Conservation (phyloP, 495 filamentous ascomycete species). For the Gamarada debralockiae region DNA sequence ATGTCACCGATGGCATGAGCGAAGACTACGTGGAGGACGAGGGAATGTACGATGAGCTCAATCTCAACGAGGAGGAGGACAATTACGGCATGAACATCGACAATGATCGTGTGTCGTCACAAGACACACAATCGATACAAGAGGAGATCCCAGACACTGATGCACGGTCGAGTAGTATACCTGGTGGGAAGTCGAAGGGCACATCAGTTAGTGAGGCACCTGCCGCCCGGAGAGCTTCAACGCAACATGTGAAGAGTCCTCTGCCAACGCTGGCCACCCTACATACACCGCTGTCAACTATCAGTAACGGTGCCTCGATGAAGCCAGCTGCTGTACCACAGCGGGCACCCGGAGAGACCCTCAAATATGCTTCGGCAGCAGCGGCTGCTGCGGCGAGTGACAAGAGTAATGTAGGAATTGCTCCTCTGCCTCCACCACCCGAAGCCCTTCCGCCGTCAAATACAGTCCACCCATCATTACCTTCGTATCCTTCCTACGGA, state of each 20-base stretch:
- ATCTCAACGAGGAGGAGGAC: constrained; percentile 85
- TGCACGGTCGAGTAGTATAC: constrained; percentile 43
- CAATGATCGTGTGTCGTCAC: constrained; percentile 84
- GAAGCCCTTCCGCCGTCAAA: constrained; percentile 19
- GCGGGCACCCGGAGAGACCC: constrained; percentile 77
- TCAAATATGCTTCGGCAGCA: constrained; percentile 96
- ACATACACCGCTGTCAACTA: constrained; percentile 60
- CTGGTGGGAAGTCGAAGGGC: constrained; percentile 48
- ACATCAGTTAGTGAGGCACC: constrained; percentile 39
- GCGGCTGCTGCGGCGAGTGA: constrained; percentile 93
- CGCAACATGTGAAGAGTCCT: constrained; percentile 83
- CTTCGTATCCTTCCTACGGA: constrained; percentile 10
- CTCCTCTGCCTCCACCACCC: constrained; percentile 43
- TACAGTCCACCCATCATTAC: constrained; percentile 23
- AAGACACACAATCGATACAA: constrained; percentile 90
- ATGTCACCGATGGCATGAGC: constrained; percentile 85
- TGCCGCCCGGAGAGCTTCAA: constrained; percentile 71
- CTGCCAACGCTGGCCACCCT: constrained; percentile 86
- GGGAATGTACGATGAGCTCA: constrained; percentile 86
- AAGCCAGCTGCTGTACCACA: constrained; percentile 89
- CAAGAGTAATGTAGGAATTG: constrained; percentile 55
- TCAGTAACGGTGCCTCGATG: constrained; percentile 61
- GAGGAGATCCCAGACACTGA: constrained; percentile 73
- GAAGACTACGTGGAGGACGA: constrained; percentile 87
- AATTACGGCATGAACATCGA: constrained; percentile 78